Conservation (phyloP, 2,329 filamentous ascomycete genomes). For the Fusarium falciforme region DNA sequence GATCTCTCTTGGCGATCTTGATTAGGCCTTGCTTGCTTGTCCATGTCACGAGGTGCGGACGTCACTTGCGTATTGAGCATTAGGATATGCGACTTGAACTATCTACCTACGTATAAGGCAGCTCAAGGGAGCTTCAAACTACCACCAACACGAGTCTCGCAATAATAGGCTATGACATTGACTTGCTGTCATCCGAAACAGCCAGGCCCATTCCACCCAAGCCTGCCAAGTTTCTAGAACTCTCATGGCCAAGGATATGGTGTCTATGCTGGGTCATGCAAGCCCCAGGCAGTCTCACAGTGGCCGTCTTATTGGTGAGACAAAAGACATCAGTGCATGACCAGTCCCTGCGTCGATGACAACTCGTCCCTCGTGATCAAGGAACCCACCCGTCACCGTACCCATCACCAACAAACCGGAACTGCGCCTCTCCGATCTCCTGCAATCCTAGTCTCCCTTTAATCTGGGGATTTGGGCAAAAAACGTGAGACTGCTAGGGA, state of each 20-base stretch:
- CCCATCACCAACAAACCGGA: constrained; percentile 21
- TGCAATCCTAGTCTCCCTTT: constrained; percentile 20
- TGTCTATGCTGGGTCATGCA: constrained; percentile 1
- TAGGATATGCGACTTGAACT: constrained; percentile 26
- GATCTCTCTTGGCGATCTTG: constrained; percentile 13
- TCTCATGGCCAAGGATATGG: constrained; percentile 1
- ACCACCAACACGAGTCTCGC: neutral
- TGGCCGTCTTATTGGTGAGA: neutral
- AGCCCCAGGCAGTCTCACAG: neutral
- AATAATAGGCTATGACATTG: neutral
- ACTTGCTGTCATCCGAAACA: neutral
- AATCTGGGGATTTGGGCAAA: constrained; percentile 13
- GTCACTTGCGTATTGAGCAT: constrained; percentile 3
- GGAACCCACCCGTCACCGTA: neutral
- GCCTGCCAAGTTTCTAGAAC: neutral
- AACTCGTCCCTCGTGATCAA: neutral
- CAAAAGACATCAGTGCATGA: neutral
- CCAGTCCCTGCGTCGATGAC: neutral
- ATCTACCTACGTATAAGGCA: constrained; percentile 6
- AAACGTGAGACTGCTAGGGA: constrained; percentile 4
- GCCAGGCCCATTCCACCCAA: neutral
- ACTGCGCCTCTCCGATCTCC: constrained; percentile 38
- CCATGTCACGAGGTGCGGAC: constrained; percentile 21
- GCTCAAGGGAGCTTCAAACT: neutral
- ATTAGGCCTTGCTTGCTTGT: constrained; percentile 13